Conservation (phyloP, 1,284 basidiomycete species). For the Ceraceosorus guamensis region DNA sequence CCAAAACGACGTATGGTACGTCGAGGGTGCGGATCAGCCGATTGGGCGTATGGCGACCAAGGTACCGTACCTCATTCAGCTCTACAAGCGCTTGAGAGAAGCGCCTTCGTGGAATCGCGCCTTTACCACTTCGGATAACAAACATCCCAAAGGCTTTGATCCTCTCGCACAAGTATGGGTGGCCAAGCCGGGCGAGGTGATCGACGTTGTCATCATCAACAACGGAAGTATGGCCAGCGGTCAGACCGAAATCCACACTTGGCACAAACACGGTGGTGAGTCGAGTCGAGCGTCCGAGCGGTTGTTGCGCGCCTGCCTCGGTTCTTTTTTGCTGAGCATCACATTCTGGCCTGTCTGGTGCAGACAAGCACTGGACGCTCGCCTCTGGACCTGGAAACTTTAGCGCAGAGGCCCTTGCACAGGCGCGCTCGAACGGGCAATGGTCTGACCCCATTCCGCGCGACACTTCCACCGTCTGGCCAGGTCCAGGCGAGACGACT, state of each 20-base stretch:
- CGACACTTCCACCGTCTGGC: slow-evolving; percentile 27
- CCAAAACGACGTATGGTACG: slow-evolving; percentile 10
- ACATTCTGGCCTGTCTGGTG: too few species aligned
- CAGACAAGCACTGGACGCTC: slow-evolving; percentile 18
- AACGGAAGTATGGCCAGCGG: background rate
- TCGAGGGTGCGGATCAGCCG: slow-evolving; percentile 2
- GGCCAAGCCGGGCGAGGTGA: slow-evolving; percentile 15
- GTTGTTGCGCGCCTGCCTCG: too few species aligned
- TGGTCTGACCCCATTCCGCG: slow-evolving; percentile 17
- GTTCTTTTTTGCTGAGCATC: too few species aligned
- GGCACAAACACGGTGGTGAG: slow-evolving; percentile 23
- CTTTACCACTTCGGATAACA: slow-evolving; percentile 2
- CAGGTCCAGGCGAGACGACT: slow-evolving; percentile 18
- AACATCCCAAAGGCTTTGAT: slow-evolving; percentile 4
- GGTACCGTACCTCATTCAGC: slow-evolving; percentile 20
- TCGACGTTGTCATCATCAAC: slow-evolving; percentile 35
- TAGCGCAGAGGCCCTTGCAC: slow-evolving; percentile 5
- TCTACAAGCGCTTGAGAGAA: slow-evolving; percentile 10
- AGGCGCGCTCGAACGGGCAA: background rate
- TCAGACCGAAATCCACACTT: slow-evolving; percentile 20
- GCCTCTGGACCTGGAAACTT: slow-evolving; percentile 24
- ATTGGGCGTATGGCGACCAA: slow-evolving; percentile 4
- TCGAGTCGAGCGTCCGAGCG: too few species aligned
- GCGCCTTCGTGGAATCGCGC: slow-evolving; percentile 9
- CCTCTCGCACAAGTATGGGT: slow-evolving; percentile 18